Evolutionary conservation across 192 early-diverging fungal genomes (phyloP), one percentile per base, ranked within the genome.

Genomic region (Dissophora ornata): DNA sequence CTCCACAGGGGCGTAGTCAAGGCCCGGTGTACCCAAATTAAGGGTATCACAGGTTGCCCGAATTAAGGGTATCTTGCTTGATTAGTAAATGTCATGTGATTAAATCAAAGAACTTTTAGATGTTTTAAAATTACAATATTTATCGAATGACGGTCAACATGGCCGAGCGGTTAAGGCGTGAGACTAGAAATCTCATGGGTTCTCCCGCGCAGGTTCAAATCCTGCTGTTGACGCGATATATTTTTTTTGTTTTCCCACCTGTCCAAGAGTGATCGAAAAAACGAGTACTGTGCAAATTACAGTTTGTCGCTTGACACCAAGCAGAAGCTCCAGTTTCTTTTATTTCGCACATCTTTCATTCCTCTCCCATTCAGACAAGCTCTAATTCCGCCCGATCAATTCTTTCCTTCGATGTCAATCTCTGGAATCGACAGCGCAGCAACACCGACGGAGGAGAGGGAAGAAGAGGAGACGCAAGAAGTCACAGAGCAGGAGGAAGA

Each of bases 181-280:
- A 66, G 82, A 80, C 82, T 83, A 67, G 82, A 83, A 83, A 83
- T 80, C 82, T 69, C 62, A 83, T 83, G 79, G 79, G 82, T 51
- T 80, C 54, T 83, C 82, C 79, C 79, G 82, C 82, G 79, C 82
- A 83, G 82, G 82, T 83, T 83, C 82, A 83, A 83, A 83, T 83
- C 82, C 82, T 83, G 82, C 79, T 80, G 82, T 78, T 80, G 82
- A 73, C 82, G 82, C 68, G 44, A 81, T 47, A 25, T 36, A 32
- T 69, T 58, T 61, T 61, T 49, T 26, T 11, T n/a, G 0, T 45
- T 19, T 58, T 45, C 9, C 10, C 44, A n/a, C 4, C 18, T n/a
- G n/a, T n/a, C n/a, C n/a, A n/a, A n/a, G n/a, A n/a, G n/a, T n/a
- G n/a, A n/a, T n/a, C n/a, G n/a, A n/a, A n/a, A n/a, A n/a, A n/a